Base-by-base conservation (phyloP, 1,284 basidiomycete species). In the Moesziomyces parantarcticus region DNA sequence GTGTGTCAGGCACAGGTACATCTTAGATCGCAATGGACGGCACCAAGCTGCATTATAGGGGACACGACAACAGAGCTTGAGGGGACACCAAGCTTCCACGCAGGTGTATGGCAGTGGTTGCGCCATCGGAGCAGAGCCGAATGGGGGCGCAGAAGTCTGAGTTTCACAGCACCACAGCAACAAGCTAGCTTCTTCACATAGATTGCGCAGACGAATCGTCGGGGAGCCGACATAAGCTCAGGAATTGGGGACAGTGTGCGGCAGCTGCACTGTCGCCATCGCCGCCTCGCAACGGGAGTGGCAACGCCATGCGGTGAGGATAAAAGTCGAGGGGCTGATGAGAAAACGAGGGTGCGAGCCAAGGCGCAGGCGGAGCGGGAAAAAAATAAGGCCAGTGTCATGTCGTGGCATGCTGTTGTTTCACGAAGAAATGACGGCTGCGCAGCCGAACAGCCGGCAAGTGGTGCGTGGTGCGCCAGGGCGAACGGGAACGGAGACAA, bases 281-380 rank as follows among this genome's bases (percentile, higher is more conserved):
- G 18, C 14, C 36, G 36, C 36, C 36, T 16, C 7, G 6, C 18
- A 21, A 25, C 43, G 43, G 20, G 23, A 45, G 14, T 13, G 22
- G 22, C 13, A 8, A 8, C 18, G 22, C 42, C 42, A 20, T 25
- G 16, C 20, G 43, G 22, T 5, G 16, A 14, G 22, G 22, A 22
- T 18, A 45, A 45, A 45, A 32, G 29, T 45, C 43, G 43, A 25
- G 22, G 43, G 43, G 21, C 23, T 13, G 21, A 6, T 39, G 11
- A 4, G 36, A 39, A 39, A 39, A 39, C 36, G 36, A 39, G 36
- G 36, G 36, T 39, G 36, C 18, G 36, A 32, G 29, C 29, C 3
- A 32, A 32, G 43, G 16, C 43, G 43, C 22, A 45, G 42, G 43
- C 43, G 22, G 43, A 45, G 43, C 43, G 43, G 43, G 22, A 45